Percentiles rank a stretch among this genome's conserved stretches.
Conservation (phyloP, 306 rosid genomes). For the Prunus mira region DNA sequence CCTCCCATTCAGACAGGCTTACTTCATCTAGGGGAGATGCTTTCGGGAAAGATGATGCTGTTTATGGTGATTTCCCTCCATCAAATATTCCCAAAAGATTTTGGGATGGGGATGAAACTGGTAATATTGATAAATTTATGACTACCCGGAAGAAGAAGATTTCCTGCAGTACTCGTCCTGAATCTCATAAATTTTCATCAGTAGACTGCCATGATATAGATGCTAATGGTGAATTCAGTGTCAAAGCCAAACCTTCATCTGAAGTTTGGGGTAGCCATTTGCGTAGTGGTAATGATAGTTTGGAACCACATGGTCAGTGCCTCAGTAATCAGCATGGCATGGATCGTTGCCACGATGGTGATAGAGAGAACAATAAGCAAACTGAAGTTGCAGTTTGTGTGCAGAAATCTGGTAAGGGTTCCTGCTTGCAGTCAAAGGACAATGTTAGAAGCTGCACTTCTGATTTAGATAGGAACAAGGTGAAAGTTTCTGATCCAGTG, state of each 20-base stretch:
- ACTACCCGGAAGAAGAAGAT: conserved; percentile 30
- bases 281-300: conserved; percentile 24
- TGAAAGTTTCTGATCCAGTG: conserved; percentile 40
- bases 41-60: conserved; percentile 34
- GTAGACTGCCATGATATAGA: conserved; percentile 28
- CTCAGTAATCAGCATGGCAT: conserved; percentile 22
- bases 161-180: conserved; percentile 19
- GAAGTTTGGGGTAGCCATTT: conserved; percentile 33
- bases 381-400: conserved; percentile 26
- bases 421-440: conserved; percentile 35
- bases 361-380: conserved; percentile 31
- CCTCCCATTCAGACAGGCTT: conserved; percentile 40
- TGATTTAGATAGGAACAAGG: conserved; percentile 34
- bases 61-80: conserved; percentile 27
- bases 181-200: conserved; percentile 36
- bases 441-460: conserved; percentile 32
- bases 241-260: conserved; percentile 31
- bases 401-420: conserved; percentile 38
- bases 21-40: conserved; percentile 27
- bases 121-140: conserved; percentile 18
- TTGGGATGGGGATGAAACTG: conserved; percentile 31
- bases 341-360: conserved; percentile 20
- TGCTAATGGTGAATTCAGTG: conserved; percentile 32
- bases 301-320: conserved; percentile 30
- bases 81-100: conserved; percentile 27